Evolutionary conservation across 1,139 yeast species (phyloP).

Genomic region (Citeromyces siamensis): DNA sequence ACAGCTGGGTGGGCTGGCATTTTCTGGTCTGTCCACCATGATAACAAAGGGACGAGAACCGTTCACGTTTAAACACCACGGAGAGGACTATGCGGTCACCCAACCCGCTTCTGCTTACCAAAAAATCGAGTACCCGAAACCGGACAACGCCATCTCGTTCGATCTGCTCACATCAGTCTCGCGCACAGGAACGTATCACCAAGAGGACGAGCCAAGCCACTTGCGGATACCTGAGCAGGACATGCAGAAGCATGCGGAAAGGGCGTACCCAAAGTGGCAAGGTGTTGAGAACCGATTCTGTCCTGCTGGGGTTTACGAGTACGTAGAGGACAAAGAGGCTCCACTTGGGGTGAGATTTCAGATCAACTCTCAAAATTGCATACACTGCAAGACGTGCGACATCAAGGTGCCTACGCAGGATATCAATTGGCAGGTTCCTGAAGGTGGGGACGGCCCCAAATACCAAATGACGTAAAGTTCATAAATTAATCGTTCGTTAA

Average conservation of each 20-base stretch:
- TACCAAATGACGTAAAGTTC: slow-evolving; percentile 53
- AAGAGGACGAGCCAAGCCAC: slow-evolving; percentile 89
- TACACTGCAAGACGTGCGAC: slow-evolving; percentile 97
- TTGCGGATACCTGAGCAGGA: slow-evolving; percentile 70
- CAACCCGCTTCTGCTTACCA: slow-evolving; percentile 47
- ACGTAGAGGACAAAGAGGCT: slow-evolving; percentile 53
- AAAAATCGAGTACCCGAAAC: slow-evolving; percentile 85
- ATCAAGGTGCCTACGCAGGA: slow-evolving; percentile 93
- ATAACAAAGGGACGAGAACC: slow-evolving; percentile 70
- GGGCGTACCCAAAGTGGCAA: slow-evolving; percentile 59
- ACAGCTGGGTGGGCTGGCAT: slow-evolving; percentile 63
- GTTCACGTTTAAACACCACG: slow-evolving; percentile 69
- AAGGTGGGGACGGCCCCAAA: slow-evolving; percentile 98
- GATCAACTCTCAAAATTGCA: slow-evolving; percentile 92
- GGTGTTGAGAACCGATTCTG: slow-evolving; percentile 91
- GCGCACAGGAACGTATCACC: slow-evolving; percentile 92
- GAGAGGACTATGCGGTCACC: slow-evolving; percentile 65
- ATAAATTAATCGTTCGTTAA: slow-evolving; percentile 16
- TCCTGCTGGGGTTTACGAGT: slow-evolving; percentile 98
- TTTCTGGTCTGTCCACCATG: slow-evolving; percentile 79
- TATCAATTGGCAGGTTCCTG: slow-evolving; percentile 91
- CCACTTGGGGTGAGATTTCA: slow-evolving; percentile 67
- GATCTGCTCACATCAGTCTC: slow-evolving; percentile 88
- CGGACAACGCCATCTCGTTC: slow-evolving; percentile 82
- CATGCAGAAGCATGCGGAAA: slow-evolving; percentile 50